A percentile compares a stretch with the other conserved stretches of the same genome.
Evolutionary conservation across 371 early-diverging fungal species (phyloP).

Genomic region (Phascolomyces articulosus): DNA sequence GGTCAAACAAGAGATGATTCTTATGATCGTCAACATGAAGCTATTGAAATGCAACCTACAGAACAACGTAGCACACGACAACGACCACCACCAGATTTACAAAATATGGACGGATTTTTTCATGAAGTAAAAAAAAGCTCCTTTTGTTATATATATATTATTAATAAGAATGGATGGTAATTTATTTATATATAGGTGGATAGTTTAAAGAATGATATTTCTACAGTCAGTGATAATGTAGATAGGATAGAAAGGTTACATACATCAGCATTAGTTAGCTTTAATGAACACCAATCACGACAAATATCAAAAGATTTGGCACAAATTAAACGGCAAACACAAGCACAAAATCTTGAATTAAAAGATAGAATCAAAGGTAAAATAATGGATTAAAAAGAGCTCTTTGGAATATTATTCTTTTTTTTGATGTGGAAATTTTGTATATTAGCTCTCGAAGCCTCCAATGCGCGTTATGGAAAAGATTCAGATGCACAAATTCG

Average conservation of each 20-base stretch:
- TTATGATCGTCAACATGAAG: constrained; percentile 9
- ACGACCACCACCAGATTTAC: constrained; percentile 17
- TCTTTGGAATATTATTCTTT: constrained; percentile 14
- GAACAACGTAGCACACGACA: constrained; percentile 13
- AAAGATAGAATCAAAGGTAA: constrained; percentile 40
- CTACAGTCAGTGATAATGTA: constrained; percentile 35
- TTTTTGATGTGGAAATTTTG: not conserved
- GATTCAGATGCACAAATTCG: constrained; percentile 39
- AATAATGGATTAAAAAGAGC: constrained; percentile 15
- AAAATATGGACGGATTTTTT: constrained; percentile 45
- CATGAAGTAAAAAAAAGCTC: constrained; percentile 32
- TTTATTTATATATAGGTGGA: constrained; percentile 38
- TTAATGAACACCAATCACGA: constrained; percentile 43
- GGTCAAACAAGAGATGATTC: not conserved
- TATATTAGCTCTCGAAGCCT: constrained; percentile 21
- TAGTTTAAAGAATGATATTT: constrained; percentile 31
- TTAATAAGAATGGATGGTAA: constrained; percentile 6
- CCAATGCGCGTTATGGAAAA: constrained; percentile 24
- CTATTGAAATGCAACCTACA: constrained; percentile 22
- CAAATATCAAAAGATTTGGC: constrained; percentile 34
- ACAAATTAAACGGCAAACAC: constrained; percentile 32
- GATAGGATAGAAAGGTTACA: constrained; percentile 41
- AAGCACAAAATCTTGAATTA: constrained; percentile 28
- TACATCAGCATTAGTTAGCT: constrained; percentile 34
- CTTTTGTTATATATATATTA: not conserved